phyloP scores from a whole-genome alignment of 2,329 filamentous ascomycete genomes.

The Ophiostoma montium region DNA sequence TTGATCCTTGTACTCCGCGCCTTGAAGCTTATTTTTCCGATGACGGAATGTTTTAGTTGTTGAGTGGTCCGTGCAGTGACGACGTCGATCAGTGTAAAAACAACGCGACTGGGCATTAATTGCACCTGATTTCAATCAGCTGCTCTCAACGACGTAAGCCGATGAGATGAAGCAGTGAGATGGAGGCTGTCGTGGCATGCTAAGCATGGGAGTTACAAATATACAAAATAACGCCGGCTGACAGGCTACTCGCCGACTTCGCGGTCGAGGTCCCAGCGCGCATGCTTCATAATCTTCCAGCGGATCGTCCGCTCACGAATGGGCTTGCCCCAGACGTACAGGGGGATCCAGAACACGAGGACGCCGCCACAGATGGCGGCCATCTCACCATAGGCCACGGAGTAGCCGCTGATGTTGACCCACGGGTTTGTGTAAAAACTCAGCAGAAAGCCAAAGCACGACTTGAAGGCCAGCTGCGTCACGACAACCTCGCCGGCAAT shows the following conservation, averaged over 20 bases:
- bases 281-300: constrained; percentile 31
- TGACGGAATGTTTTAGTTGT: too few species aligned
- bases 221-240: not conserved
- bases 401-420: constrained; percentile 35
- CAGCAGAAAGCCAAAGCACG: constrained; percentile 41
- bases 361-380: constrained; percentile 36
- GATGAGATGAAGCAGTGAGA: too few species aligned
- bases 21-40: too few species aligned
- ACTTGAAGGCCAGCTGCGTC: constrained; percentile 40
- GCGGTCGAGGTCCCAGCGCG: constrained; percentile 37
- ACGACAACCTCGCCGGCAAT: constrained; percentile 41
- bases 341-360: constrained; percentile 32
- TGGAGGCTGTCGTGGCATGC: too few species aligned
- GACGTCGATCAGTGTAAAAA: too few species aligned
- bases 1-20: too few species aligned
- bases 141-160: too few species aligned
- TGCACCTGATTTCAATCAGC: too few species aligned
- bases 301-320: constrained; percentile 33
- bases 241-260: constrained; percentile 36
- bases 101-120: too few species aligned
- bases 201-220: not conserved
- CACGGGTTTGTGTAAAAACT: constrained; percentile 48
- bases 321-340: constrained; percentile 37
- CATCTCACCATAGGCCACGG: constrained; percentile 40
- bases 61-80: too few species aligned